Evolutionary conservation across 805 yeast genomes (phyloP), one percentile per base, ranked within the genome.

Genomic region (Nakazawaea siamensis): DNA sequence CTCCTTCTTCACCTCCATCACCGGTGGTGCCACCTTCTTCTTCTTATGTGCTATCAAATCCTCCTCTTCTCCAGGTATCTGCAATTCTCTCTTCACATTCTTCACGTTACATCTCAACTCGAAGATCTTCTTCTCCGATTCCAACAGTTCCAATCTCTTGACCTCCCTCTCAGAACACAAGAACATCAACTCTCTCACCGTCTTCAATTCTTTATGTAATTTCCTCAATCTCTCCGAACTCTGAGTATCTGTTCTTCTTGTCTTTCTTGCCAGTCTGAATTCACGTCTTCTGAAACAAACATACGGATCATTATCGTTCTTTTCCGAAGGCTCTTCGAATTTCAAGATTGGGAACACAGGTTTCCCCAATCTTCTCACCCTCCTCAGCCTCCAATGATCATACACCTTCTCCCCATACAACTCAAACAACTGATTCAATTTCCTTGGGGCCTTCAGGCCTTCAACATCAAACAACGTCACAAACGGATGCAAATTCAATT

Each of bases 241-340:
- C 47, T 86, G 83, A 23, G 83, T 73, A 60, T 92, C 98, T 0
- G 96, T 84, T 44, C 97, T 75, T 56, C 98, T 76, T 0, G 98
- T 92, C 56, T 92, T 92, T 56, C 98, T 80, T 20, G 94, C 92
- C 52, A 84, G 97, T 45, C 98, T 76, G 44, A 86, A 80, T 51
- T 88, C 97, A 56, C 98, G 80, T 46, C 96, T 77, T 50, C 98
- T 74, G 66, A 92, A 92, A 62, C 97, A 86, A 27, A 86, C 80
- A 56, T 92, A 92, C 2, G 98, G 97, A 55, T 92, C 97, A 40
- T 72, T 73, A 49, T 88, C 97, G 49, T 88, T 97, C 50, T 87
- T 87, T 40, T 85, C 92, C 37, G 73, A 74, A 17, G 84, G 84
- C 46, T 84, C 88, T 60, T 88, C 97, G 54, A 84, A 87, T 54